Conservation (phyloP, 1,284 basidiomycete species). For the Agaricales sp. region DNA sequence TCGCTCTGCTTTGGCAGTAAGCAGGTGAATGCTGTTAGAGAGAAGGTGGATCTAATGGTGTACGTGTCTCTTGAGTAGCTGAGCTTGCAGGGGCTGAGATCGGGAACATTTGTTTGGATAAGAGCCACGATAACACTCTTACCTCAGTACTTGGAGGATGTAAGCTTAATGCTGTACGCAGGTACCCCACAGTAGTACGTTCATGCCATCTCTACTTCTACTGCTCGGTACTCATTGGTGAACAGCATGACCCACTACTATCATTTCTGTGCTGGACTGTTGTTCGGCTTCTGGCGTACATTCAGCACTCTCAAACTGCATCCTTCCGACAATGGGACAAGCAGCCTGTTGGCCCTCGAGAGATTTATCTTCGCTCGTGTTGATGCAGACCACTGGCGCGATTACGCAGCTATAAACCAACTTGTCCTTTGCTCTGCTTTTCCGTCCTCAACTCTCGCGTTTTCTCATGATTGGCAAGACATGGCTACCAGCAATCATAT, state of each 20-base stretch:
- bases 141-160: too few species aligned
- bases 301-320: slow-evolving; percentile 71
- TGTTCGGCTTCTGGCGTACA: slow-evolving; percentile 83
- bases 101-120: too few species aligned
- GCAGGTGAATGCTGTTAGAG: too few species aligned
- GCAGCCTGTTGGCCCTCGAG: slow-evolving; percentile 59
- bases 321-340: slow-evolving; percentile 54
- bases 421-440: slow-evolving; percentile 69
- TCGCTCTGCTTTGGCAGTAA: too few species aligned
- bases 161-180: too few species aligned
- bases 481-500: slow-evolving; percentile 57
- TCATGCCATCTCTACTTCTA: background rate
- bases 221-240: slow-evolving; percentile 5
- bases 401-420: slow-evolving; percentile 79
- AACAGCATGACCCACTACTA: slow-evolving; percentile 69
- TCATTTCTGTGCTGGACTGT: slow-evolving; percentile 81
- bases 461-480: slow-evolving; percentile 72
- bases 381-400: slow-evolving; percentile 72
- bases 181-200: slow-evolving; percentile 75
- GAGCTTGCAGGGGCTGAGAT: too few species aligned
- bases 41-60: too few species aligned
- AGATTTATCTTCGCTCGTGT: slow-evolving; percentile 69
- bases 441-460: slow-evolving; percentile 68
- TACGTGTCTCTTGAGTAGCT: too few species aligned
- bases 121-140: too few species aligned